Percentiles rank a stretch among this genome's conserved stretches.
Conservation (phyloP, 1,139 yeast genomes). For the Taphrina communis region DNA sequence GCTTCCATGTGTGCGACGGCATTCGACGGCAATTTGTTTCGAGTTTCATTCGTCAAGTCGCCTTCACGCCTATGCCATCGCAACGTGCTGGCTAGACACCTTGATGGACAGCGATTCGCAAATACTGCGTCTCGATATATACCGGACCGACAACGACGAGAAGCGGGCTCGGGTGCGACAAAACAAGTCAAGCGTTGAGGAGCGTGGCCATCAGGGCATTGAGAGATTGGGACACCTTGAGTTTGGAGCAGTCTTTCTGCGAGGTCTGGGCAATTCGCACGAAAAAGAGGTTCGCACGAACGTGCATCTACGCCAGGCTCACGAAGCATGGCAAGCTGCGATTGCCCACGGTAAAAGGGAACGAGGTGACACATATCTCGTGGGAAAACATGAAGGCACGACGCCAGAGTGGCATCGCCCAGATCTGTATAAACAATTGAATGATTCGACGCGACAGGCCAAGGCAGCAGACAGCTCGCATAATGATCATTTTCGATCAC, state of each 20-base stretch:
- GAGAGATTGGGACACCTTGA: slow-evolving; percentile 9
- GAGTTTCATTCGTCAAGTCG: slow-evolving; percentile 19
- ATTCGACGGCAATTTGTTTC: slow-evolving; percentile 23
- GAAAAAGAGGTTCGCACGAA: slow-evolving; percentile 14
- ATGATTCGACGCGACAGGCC: background rate
- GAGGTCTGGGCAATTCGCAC: slow-evolving; percentile 19
- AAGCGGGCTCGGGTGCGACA: slow-evolving; percentile 10
- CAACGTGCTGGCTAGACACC: slow-evolving; percentile 13
- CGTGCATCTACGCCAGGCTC: slow-evolving; percentile 14
- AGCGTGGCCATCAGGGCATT: background rate
- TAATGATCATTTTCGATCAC: slow-evolving; percentile 9
- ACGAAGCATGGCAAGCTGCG: slow-evolving; percentile 27
- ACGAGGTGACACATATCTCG: slow-evolving; percentile 14
- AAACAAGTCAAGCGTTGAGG: background rate
- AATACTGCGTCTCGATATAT: slow-evolving; percentile 2
- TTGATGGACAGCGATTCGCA: slow-evolving; percentile 7
- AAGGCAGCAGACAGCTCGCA: slow-evolving; percentile 1
- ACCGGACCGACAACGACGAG: slow-evolving; percentile 16
- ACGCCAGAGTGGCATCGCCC: background rate
- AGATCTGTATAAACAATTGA: slow-evolving; percentile 10
- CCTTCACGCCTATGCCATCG: slow-evolving; percentile 13
- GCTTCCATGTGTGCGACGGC: slow-evolving; percentile 11
- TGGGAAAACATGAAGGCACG: background rate
- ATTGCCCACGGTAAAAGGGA: slow-evolving; percentile 16
- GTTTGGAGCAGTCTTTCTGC: slow-evolving; percentile 21